Evolutionary conservation across 179 eudicot species (phyloP).

Genomic region (Nepenthes alata): DNA sequence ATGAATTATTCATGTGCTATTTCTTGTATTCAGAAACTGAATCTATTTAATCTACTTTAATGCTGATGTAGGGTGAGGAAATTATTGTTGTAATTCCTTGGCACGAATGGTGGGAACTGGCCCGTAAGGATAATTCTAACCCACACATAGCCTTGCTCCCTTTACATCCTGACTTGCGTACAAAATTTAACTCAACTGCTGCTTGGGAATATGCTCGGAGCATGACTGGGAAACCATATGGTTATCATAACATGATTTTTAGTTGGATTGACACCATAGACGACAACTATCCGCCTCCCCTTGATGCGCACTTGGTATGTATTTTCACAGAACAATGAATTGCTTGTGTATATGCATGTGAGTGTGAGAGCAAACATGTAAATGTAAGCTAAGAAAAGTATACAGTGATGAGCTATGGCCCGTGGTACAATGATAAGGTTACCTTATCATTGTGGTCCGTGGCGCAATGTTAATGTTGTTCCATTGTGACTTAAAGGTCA

Average conservation of each 20-base stretch:
- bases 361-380: background rate
- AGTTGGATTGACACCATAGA: slow-evolving; percentile 96
- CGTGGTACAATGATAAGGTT: too few species aligned
- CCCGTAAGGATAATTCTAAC: slow-evolving; percentile 77
- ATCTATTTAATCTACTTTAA: background rate
- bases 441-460: too few species aligned
- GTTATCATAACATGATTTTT: slow-evolving; percentile 98
- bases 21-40: background rate
- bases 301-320: slow-evolving; percentile 99
- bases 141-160: slow-evolving; percentile 92
- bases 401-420: too few species aligned
- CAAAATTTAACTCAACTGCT: slow-evolving; percentile 67
- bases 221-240: slow-evolving; percentile 97
- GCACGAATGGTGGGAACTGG: slow-evolving; percentile 95
- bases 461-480: too few species aligned
- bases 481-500: too few species aligned
- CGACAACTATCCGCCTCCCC: slow-evolving; percentile 95
- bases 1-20: background rate
- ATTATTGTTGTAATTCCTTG: slow-evolving; percentile 79
- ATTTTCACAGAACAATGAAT: background rate
- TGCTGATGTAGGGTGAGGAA: slow-evolving; percentile 70
- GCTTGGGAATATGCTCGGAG: slow-evolving; percentile 94
- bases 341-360: too few species aligned
- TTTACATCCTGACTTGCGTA: slow-evolving; percentile 81
- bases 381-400: too few species aligned